A percentile compares a stretch with the other conserved stretches of the same genome.
These are phyloP conservation scores for Zizania palustris DNA, from an alignment of 202 grass and related monocot species.

Conservation along the genomic window DNA sequence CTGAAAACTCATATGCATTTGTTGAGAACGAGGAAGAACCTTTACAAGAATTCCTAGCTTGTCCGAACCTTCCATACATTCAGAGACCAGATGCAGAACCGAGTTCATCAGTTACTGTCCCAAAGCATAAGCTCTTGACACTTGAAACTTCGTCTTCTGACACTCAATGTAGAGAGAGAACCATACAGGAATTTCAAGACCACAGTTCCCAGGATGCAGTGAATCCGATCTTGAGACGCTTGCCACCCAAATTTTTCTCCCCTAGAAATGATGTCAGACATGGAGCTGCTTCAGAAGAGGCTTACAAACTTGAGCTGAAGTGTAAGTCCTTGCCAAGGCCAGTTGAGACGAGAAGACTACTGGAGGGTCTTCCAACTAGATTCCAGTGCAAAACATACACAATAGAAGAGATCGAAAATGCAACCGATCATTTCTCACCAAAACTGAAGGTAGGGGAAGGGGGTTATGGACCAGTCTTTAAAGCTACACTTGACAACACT, in stretches of 20 bases:
- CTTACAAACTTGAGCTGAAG: conserved; percentile 37
- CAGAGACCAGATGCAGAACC: conserved; percentile 30
- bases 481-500: conserved; percentile 64
- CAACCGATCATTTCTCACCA: conserved; percentile 54
- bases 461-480: conserved; percentile 88
- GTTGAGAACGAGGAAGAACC: conserved; percentile 20
- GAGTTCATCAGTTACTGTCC: conserved; percentile 35
- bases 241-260: conserved; percentile 45
- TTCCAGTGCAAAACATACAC: conserved; percentile 58
- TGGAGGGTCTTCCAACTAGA: conserved; percentile 75
- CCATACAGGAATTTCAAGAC: conserved; percentile 42
- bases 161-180: conserved; percentile 34
- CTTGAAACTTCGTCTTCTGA: conserved; percentile 40
- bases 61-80: conserved; percentile 12
- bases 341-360: conserved; percentile 62
- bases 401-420: conserved; percentile 55
- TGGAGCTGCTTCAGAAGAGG: conserved; percentile 28
- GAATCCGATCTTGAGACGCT: conserved; percentile 40
- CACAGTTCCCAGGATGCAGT: conserved; percentile 24
- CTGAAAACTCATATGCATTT: conserved; percentile 37
- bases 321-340: conserved; percentile 46
- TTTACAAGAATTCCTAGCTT: conserved; percentile 19
- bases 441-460: conserved; percentile 78
- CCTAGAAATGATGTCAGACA: conserved; percentile 33
- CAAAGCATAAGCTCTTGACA: conserved; percentile 36